Base-by-base conservation (phyloP, 1,284 basidiomycete genomes). In the Apiotrichum porosum region DNA sequence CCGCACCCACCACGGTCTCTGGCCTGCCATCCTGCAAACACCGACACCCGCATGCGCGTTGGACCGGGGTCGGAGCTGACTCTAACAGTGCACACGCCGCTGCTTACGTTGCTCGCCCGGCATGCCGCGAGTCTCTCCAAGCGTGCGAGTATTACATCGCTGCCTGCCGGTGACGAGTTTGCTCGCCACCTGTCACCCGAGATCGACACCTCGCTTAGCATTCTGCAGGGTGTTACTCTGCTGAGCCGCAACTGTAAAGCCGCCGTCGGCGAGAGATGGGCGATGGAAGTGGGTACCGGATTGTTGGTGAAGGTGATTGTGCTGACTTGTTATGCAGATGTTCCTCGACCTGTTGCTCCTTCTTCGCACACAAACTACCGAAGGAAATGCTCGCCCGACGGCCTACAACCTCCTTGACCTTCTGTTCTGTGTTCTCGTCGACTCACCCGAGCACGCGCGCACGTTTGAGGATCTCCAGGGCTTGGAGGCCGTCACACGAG, bases 191-290 rank as follows among this genome's bases (percentile, higher is more conserved):
- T 70, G 2, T 42, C 58, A 13, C 61, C 60, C 4, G 69, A 72
- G 49, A 43, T 72, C 24, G 53, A 52, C 22, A 22, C 43, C 4
- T 74, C 81, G 0, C 74, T 91, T 9, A 81, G 78, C 0, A 74
- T 91, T 18, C 74, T 92, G 8, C 89, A 93, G 71, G 89, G 90
- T 3, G 75, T 89, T n/a, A 79, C 78, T 9, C 76, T 93, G 28
- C 78, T 83, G 21, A 88, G 90, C 65, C 61, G 72, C 12, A 60
- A 78, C 1, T 86, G 82, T 54, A 92, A 92, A 65, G 65, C 66
- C 1, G 86, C 78, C 46, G 77, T 89, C 14, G 83, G 85, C 9
- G 79, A 87, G 35, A 79, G 76, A 48, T 81, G 82, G 66, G 74
- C 82, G 15, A 71, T 90, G 19, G 85, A 91, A 78, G 89, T 86